Evolutionary conservation across 2,329 filamentous ascomycete species (phyloP), one percentile per base, ranked within the genome.

Genomic region (Aureobasidium mangrovei): DNA sequence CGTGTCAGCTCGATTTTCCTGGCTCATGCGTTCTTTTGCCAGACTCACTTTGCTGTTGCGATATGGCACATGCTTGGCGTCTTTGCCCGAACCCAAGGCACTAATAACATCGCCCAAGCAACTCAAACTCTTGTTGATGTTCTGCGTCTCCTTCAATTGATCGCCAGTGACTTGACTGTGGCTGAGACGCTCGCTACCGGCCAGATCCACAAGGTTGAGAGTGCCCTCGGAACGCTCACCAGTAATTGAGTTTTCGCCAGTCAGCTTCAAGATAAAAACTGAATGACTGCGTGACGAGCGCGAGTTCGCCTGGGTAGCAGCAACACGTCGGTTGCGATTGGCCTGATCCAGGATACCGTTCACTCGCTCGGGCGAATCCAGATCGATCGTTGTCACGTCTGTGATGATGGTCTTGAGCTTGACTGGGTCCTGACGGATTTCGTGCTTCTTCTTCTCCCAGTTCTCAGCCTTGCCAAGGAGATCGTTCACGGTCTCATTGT

Each of bases 281-380:
- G 88, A 95, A 72, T 98, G 93, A 32, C 89, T 95, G 47, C 94
- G 86, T 8, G 90, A 95, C 0, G 89, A 95, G 44, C 91, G 82
- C 73, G 95, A 89, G 72, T 98, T 98, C 58, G 93, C 89, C 67
- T 94, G 96, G n/a, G 93, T 98, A 0, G 93, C 90, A 1, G 93
- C 93, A 3, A 96, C 91, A 7, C 87, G 91, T 12, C 93, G 83
- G 70, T 97, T 96, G 63, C 82, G 84, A 61, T 86, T 84, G 0
- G 94, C 93, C 45, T 86, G 82, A 40, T 80, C 79, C 29, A 98
- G 79, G 31, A 96, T 91, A 7, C 77, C 74, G 65, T 93, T 85
- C 0, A 95, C 89, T 58, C 85, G 85, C 18, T 84, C 78, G 1
- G 91, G 84, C 4, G 88, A 91, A 63, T 93, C 83, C 1, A 98